phyloP scores from a whole-genome alignment of 2,329 filamentous ascomycete species.

The Ascochyta rabiei region DNA sequence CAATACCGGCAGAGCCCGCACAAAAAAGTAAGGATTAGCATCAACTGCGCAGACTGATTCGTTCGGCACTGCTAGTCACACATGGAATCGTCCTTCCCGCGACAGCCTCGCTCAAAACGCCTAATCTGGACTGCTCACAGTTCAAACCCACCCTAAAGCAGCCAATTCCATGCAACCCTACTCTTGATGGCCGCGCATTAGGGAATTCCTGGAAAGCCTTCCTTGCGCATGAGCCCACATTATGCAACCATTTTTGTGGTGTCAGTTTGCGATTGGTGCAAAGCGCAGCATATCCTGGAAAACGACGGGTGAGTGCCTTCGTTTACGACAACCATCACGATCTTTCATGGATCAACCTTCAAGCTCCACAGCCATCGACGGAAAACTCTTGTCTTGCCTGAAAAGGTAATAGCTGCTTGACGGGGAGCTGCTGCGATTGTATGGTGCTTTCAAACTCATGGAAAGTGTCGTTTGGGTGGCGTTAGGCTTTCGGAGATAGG shows the following conservation, averaged over 20 bases:
- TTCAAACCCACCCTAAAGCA: constrained; percentile 1
- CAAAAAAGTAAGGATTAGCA: no score
- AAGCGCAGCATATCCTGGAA: constrained; percentile 1
- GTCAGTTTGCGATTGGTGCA: constrained; percentile 14
- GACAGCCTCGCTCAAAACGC: constrained; percentile 8
- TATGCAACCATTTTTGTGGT: constrained; percentile 7
- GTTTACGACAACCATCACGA: constrained; percentile 17
- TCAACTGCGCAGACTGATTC: not conserved
- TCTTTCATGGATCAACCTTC: constrained; percentile 31
- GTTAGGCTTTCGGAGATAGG: no score
- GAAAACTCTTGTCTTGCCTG: not conserved
- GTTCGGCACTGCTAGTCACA: not conserved
- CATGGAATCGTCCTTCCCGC: not conserved
- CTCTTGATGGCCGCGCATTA: not conserved
- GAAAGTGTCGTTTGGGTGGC: not conserved
- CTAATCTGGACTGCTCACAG: not conserved
- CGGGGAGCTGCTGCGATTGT: not conserved
- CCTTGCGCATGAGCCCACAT: not conserved
- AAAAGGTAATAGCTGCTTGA: not conserved
- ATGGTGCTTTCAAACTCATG: not conserved
- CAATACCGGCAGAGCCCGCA: not conserved
- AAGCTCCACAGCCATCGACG: constrained; percentile 26
- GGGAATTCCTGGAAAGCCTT: not conserved
- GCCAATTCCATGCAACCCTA: constrained; percentile 1
- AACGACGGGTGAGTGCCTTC: constrained; percentile 5